Evolutionary conservation across 2,329 filamentous ascomycete species (phyloP).

Genomic region (Fusarium tuaranense): DNA sequence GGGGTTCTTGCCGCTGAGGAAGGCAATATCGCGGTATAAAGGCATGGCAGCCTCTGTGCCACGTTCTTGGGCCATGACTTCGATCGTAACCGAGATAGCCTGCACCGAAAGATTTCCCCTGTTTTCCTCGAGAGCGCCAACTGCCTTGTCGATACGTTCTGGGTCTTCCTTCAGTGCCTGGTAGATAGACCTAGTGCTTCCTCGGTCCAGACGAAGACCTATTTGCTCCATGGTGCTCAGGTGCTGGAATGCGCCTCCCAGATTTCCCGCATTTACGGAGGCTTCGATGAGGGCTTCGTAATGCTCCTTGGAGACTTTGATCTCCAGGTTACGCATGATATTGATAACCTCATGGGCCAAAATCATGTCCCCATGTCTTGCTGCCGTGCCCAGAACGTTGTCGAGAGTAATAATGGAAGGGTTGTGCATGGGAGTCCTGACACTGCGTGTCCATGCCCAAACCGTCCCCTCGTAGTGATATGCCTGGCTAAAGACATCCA

Average conservation of each 20-base stretch:
- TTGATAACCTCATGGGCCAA: constrained; percentile 80
- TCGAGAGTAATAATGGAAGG: constrained; percentile 71
- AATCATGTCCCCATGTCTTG: constrained; percentile 73
- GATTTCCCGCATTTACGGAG: constrained; percentile 70
- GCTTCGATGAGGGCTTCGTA: constrained; percentile 84
- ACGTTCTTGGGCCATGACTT: constrained; percentile 46
- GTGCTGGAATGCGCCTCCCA: constrained; percentile 75
- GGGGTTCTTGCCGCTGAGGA: constrained; percentile 46
- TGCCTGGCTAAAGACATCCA: constrained; percentile 78
- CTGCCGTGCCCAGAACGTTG: constrained; percentile 78
- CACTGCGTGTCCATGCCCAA: constrained; percentile 78
- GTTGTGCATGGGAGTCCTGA: constrained; percentile 57
- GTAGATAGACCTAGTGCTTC: constrained; percentile 74
- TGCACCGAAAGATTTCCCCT: constrained; percentile 53
- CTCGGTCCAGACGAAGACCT: constrained; percentile 63
- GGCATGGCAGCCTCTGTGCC: constrained; percentile 48
- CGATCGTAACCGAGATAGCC: constrained; percentile 50
- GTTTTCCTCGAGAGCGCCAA: constrained; percentile 64
- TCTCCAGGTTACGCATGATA: constrained; percentile 48
- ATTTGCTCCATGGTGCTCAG: constrained; percentile 77
- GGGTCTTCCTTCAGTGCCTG: constrained; percentile 62
- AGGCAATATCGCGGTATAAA: constrained; percentile 47
- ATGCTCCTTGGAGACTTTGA: constrained; percentile 72
- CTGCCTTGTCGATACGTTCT: constrained; percentile 61
- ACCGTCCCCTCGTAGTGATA: constrained; percentile 73